Evolutionary conservation across 2,329 filamentous ascomycete genomes (phyloP).

Genomic region (Diaporthe nobilis): DNA sequence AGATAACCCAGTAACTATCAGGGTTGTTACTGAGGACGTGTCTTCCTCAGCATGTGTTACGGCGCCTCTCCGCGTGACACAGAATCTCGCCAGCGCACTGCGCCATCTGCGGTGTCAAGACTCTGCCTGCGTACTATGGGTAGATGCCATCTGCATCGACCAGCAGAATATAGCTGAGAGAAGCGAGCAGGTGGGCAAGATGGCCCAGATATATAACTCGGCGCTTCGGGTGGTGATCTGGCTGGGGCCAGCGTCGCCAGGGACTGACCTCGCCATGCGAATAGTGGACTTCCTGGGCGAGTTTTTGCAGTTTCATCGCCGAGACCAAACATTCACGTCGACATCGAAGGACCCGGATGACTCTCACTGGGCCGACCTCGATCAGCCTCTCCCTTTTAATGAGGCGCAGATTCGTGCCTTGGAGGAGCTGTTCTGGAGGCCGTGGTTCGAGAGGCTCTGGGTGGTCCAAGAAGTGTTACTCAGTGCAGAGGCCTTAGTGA

Average conservation of each 20-base stretch:
- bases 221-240: not conserved
- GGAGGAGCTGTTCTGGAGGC: not conserved
- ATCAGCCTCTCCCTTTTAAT: not conserved
- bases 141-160: conserved; percentile 37
- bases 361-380: not conserved
- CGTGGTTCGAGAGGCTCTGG: conserved; percentile 13
- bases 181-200: conserved; percentile 27
- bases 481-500: not conserved
- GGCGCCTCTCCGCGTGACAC: not conserved
- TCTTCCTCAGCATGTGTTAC: not conserved
- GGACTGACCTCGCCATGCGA: not conserved
- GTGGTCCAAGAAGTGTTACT: not conserved
- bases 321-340: not conserved
- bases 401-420: not conserved
- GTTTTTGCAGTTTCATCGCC: not conserved
- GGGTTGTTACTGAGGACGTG: not conserved
- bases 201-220: conserved; percentile 28
- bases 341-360: not conserved
- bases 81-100: not conserved
- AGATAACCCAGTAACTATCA: not conserved
- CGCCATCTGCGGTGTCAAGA: not conserved
- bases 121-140: conserved; percentile 5
- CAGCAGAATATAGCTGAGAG: conserved; percentile 33
- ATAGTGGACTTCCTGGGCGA: not conserved
- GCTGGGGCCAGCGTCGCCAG: not conserved